These are phyloP conservation scores for Coemansia brasiliensis DNA, from an alignment of 192 early-diverging fungal genomes.

Conservation along the genomic window DNA sequence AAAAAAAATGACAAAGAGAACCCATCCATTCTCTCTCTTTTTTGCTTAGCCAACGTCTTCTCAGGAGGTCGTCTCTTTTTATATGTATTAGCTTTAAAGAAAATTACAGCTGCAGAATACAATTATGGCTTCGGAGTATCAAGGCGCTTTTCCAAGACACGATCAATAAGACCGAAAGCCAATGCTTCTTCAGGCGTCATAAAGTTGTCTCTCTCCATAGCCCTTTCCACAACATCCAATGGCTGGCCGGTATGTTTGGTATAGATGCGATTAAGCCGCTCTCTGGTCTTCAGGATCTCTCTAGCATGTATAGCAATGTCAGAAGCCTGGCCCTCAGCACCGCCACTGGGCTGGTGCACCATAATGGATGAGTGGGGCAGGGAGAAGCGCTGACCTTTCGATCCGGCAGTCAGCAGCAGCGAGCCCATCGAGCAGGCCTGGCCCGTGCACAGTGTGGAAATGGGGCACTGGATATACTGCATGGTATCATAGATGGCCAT, in stretches of 20 bases:
- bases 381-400: slow-evolving; percentile 80
- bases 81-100: too few species aligned
- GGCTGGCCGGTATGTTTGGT: slow-evolving; percentile 82
- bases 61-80: too few species aligned
- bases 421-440: slow-evolving; percentile 99
- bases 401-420: slow-evolving; percentile 85
- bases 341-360: slow-evolving; percentile 98
- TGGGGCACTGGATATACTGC: slow-evolving; percentile 91
- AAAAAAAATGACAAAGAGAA: too few species aligned
- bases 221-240: slow-evolving; percentile 78
- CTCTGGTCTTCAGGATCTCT: slow-evolving; percentile 87
- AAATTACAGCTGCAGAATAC: too few species aligned
- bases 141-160: slow-evolving; percentile 72
- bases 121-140: neutral
- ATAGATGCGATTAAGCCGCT: slow-evolving; percentile 84
- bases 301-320: slow-evolving; percentile 97
- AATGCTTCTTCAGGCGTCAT: slow-evolving; percentile 88
- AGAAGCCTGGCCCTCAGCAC: slow-evolving; percentile 89
- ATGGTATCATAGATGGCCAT: slow-evolving; percentile 91
- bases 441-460: slow-evolving; percentile 92
- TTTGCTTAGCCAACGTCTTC: too few species aligned
- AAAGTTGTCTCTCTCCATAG: slow-evolving; percentile 94
- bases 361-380: slow-evolving; percentile 92
- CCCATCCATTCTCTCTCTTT: too few species aligned
- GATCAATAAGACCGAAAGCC: slow-evolving; percentile 91